Percentiles rank a stretch among this genome's conserved stretches.
Conservation (phyloP, 2,329 filamentous ascomycete genomes). For the Karstenula rhodostoma region DNA sequence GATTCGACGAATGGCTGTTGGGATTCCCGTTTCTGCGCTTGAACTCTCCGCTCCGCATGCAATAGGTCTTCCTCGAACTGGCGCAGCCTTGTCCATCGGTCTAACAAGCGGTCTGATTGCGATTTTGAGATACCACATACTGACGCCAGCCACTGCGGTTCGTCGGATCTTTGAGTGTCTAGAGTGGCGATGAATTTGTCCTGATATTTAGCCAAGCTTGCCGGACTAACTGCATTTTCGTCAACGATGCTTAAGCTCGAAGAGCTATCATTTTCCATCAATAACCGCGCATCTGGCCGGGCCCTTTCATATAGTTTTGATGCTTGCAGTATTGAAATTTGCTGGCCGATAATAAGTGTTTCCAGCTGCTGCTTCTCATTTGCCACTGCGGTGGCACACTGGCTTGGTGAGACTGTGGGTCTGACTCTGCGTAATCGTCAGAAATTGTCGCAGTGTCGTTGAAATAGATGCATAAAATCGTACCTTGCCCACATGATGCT, state of each 20-base stretch:
- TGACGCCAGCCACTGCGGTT: slow-evolving; percentile 33
- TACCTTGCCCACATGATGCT: slow-evolving; percentile 51
- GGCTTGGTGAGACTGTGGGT: slow-evolving; percentile 43
- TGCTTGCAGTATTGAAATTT: slow-evolving; percentile 44
- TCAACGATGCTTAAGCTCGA: slow-evolving; percentile 31
- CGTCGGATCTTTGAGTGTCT: slow-evolving; percentile 28
- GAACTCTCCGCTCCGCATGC: slow-evolving; percentile 32
- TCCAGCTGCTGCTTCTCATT: slow-evolving; percentile 50
- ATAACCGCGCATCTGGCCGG: slow-evolving; percentile 23
- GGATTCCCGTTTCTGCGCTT: slow-evolving; percentile 33
- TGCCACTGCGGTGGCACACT: slow-evolving; percentile 40
- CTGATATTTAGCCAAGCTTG: slow-evolving; percentile 40
- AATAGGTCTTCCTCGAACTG: slow-evolving; percentile 40
- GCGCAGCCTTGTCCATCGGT: slow-evolving; percentile 44
- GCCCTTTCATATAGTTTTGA: slow-evolving; percentile 29
- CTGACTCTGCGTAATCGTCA: slow-evolving; percentile 29
- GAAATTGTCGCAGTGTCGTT: not conserved
- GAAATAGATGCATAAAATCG: slow-evolving; percentile 13
- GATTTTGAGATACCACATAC: slow-evolving; percentile 35
- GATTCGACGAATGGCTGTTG: slow-evolving; percentile 47
- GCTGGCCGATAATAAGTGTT: slow-evolving; percentile 50
- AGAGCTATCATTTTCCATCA: slow-evolving; percentile 43
- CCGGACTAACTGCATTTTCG: slow-evolving; percentile 24
- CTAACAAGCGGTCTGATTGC: slow-evolving; percentile 38
- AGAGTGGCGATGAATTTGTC: slow-evolving; percentile 36